A percentile compares a stretch with the other conserved stretches of the same genome.
phyloP scores from a whole-genome alignment of 768 basidiomycete species.

The Leccinum fibrillosum region DNA sequence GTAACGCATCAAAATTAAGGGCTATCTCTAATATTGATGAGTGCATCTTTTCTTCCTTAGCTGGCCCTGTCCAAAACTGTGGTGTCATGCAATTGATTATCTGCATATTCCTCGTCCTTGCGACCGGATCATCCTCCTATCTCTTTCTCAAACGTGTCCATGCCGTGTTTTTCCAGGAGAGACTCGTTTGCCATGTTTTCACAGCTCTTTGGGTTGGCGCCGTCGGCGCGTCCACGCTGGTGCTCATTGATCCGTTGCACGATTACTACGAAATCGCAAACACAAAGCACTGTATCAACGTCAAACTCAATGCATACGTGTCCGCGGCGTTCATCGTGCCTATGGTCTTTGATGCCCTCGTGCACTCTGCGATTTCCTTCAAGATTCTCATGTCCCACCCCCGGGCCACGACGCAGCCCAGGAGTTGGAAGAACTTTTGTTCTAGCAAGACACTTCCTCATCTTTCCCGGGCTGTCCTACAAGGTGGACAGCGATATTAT shows the following conservation, averaged over 20 bases:
- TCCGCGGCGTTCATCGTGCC: slow-evolving; percentile 28
- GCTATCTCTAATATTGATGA: background rate
- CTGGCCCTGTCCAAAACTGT: slow-evolving; percentile 24
- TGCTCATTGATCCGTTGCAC: slow-evolving; percentile 25
- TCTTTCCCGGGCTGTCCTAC: slow-evolving; percentile 32
- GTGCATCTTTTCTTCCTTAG: slow-evolving; percentile 1
- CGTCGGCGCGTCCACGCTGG: slow-evolving; percentile 24
- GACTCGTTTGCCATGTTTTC: slow-evolving; percentile 20
- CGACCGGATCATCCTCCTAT: slow-evolving; percentile 28
- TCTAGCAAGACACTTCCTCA: slow-evolving; percentile 25
- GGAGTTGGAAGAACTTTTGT: slow-evolving; percentile 19
- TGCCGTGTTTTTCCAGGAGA: slow-evolving; percentile 30
- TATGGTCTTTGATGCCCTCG: slow-evolving; percentile 31
- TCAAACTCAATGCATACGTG: slow-evolving; percentile 20
- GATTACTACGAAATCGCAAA: slow-evolving; percentile 28
- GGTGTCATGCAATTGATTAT: slow-evolving; percentile 14
- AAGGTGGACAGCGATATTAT: slow-evolving; percentile 40
- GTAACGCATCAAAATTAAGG: background rate
- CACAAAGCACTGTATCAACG: slow-evolving; percentile 33
- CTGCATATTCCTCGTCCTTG: slow-evolving; percentile 16
- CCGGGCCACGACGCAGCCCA: slow-evolving; percentile 1
- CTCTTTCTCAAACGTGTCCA: slow-evolving; percentile 40
- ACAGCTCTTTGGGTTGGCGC: slow-evolving; percentile 32
- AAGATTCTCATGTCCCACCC: slow-evolving; percentile 24
- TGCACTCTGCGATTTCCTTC: slow-evolving; percentile 34